Percentiles rank a stretch among this genome's conserved stretches.
Conservation (phyloP, 2,329 filamentous ascomycete genomes). For the Sporothrix pallida region DNA sequence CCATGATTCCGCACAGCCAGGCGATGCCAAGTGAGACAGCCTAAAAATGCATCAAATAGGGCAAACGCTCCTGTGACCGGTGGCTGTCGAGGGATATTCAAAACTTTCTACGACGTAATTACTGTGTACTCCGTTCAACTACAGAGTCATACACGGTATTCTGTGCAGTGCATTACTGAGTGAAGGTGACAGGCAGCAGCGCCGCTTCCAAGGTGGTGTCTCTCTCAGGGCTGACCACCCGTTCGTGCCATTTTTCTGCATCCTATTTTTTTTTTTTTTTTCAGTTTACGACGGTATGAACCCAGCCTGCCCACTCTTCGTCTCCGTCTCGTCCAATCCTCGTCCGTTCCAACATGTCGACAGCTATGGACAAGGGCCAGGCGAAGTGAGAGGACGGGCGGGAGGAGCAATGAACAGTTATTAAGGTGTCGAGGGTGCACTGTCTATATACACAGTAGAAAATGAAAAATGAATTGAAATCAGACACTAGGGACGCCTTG, state of each 20-base stretch:
- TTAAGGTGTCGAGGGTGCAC: background rate
- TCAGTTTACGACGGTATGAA: background rate
- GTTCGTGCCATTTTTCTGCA: background rate
- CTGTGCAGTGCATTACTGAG: too few relatives aligned
- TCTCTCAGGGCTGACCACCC: conserved; percentile 4
- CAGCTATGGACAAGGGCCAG: background rate
- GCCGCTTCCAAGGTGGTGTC: background rate
- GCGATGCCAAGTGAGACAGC: conserved; percentile 1
- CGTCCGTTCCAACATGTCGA: conserved; percentile 1
- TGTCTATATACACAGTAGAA: background rate
- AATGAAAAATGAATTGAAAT: background rate
- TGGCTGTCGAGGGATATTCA: too few relatives aligned
- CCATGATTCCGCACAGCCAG: conserved; percentile 5
- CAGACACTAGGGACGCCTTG: background rate
- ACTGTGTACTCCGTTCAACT: too few relatives aligned
- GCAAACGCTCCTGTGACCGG: background rate
- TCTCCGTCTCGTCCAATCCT: background rate
- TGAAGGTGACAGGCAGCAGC: background rate
- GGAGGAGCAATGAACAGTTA: background rate
- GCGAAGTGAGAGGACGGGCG: background rate
- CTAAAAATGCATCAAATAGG: background rate
- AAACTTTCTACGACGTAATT: too few relatives aligned
- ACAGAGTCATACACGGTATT: too few relatives aligned
- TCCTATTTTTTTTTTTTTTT: background rate
- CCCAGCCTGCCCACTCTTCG: background rate